Percentiles rank a stretch among this genome's conserved stretches.
Conservation (phyloP, 345 rosid species). For the Anacardium occidentale region DNA sequence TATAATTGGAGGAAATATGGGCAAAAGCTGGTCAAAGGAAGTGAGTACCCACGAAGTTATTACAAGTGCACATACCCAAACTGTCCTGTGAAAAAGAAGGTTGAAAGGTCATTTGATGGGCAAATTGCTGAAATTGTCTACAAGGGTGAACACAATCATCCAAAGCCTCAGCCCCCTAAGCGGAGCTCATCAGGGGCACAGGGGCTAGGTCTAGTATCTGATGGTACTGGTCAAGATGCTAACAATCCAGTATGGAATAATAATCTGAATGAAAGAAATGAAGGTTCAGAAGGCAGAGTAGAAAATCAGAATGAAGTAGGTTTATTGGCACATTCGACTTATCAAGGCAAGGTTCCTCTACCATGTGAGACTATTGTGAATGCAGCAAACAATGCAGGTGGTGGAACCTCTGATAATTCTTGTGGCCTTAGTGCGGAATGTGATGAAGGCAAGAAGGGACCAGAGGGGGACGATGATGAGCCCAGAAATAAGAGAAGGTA, state of each 20-base stretch:
- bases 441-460: conserved; percentile 55
- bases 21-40: conserved; percentile 97
- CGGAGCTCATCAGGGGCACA: conserved; percentile 48
- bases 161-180: conserved; percentile 74
- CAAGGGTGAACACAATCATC: conserved; percentile 89
- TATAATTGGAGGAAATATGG: conserved; percentile 99
- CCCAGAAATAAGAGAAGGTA: conserved; percentile 77
- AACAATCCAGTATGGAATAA: conserved; percentile 32
- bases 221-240: conserved; percentile 42
- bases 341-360: conserved; percentile 28
- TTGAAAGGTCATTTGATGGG: conserved; percentile 83
- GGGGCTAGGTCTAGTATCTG: conserved; percentile 39
- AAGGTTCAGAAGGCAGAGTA: conserved; percentile 41
- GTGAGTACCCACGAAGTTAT: conserved; percentile 93
- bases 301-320: conserved; percentile 42
- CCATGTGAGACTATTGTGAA: conserved; percentile 34
- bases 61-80: conserved; percentile 89
- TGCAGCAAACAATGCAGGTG: conserved; percentile 31
- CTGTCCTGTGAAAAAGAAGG: conserved; percentile 94
- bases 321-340: conserved; percentile 24
- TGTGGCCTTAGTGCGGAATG: conserved; percentile 60
- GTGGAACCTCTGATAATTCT: conserved; percentile 55
- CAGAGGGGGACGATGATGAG: conserved; percentile 60
- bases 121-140: conserved; percentile 92
- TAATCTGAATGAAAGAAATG: conserved; percentile 43